A percentile compares a stretch with the other conserved stretches of the same genome.
Evolutionary conservation across 2,329 filamentous ascomycete species (phyloP).

Genomic region (Aspergillus terreus): DNA sequence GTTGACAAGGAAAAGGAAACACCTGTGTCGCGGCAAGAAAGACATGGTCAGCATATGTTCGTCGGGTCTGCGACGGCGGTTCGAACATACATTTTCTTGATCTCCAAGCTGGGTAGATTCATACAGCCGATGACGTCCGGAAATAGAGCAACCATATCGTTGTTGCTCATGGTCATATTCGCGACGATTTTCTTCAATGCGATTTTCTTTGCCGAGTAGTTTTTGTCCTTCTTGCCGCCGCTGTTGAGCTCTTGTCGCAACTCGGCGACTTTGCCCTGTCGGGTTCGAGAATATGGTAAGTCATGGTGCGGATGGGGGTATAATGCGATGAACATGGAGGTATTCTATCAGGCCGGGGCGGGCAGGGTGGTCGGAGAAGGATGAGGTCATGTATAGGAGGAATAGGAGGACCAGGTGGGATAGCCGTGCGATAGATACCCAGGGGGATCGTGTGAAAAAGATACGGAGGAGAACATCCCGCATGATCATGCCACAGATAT

Average conservation of each 20-base stretch:
- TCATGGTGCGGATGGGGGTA: slow-evolving; percentile 25
- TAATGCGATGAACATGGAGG: slow-evolving; percentile 27
- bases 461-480: slow-evolving; percentile 9
- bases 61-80: background rate
- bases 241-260: slow-evolving; percentile 89
- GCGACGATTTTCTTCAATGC: slow-evolving; percentile 99
- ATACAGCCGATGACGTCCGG: slow-evolving; percentile 94
- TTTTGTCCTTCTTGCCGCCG: slow-evolving; percentile 97
- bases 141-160: slow-evolving; percentile 97
- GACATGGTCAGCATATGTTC: background rate
- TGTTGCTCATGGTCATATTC: slow-evolving; percentile 99
- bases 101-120: slow-evolving; percentile 89
- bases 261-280: slow-evolving; percentile 98
- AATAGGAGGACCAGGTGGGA: background rate
- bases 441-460: background rate
- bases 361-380: background rate
- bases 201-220: slow-evolving; percentile 90
- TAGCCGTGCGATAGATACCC: background rate
- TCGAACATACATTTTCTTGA: slow-evolving; percentile 88
- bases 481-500: slow-evolving; percentile 2
- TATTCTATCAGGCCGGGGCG: background rate
- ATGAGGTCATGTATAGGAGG: background rate
- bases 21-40: slow-evolving; percentile 61
- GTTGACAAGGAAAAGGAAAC: slow-evolving; percentile 95
- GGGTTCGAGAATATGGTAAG: slow-evolving; percentile 31